Base-by-base conservation (phyloP, 306 rosid genomes). In the Oemleria cerasiformis region DNA sequence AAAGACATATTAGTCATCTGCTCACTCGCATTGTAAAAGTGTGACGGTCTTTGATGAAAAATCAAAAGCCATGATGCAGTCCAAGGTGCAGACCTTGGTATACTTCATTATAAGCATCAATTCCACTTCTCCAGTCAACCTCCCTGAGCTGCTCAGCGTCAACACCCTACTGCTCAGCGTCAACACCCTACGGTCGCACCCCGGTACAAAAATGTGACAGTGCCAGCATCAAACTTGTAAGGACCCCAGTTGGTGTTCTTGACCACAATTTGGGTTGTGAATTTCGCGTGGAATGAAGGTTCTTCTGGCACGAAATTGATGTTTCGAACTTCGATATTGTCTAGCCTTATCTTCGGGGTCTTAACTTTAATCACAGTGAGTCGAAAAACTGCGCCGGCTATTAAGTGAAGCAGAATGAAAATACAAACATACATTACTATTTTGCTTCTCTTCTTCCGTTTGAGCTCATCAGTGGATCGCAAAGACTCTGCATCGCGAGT, bases 181-280 rank as follows among this genome's bases (percentile, higher is more conserved):
- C n/a, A n/a, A n/a, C n/a, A n/a, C 55, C 21, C 73, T 0, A 69
- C 7, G 13, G 53, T 1, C 6, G 9, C 1, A 2, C 50, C 64
- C 41, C 15, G 64, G 73, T 54, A 15, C 51, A 14, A 2, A 43
- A 69, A 69, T 0, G 73, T 69, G 34, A 54, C 53, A 2, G 10
- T 5, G 2, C 25, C 20, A 9, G 17, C 13, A 38, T 51, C 48
- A 13, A 36, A 68, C 48, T 68, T 68, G 48, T 68, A 68, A 19
- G 49, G 53, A 41, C 73, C 73, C 63, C 63, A 69, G 51, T 54
- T 69, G n/a, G 64, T 41, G 64, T 54, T 69, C 63, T 69, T 69
- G 3, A 69, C 39, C 21, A 15, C 55, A 2, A 69, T 55, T 19
- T 69, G 54, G 40, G 73, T 69, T 60, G 30, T 69, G 42, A 69